Evolutionary conservation across 352 stramenopile genomes (phyloP), one percentile per base, ranked within the genome.

Genomic region (Globisporangium carolinianum): DNA sequence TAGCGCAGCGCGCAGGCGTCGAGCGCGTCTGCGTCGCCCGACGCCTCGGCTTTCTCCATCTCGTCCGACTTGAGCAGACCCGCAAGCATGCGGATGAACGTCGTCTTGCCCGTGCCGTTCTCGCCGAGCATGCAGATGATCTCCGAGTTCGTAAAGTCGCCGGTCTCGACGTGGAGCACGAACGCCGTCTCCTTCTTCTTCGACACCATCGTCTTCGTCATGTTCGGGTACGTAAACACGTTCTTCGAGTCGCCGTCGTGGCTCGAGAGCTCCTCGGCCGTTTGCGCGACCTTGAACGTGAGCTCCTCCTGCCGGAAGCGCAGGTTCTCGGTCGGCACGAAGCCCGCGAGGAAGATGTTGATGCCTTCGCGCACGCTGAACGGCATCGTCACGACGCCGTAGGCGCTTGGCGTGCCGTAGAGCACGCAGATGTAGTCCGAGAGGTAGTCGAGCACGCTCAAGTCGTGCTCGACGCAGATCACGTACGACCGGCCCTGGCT

Each of bases 41-140:
- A 66, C 49, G 86, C 72, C 59, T 93, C 86, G 18, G 83, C 87
- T 59, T 82, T 66, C 57, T 91, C 80, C 73, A 98, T 95, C 72
- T 99, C 97, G 66, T 99, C 97, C 51, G 88, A 97, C 79, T 99
- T 98, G 57, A 99, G 83, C 53, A 99, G 76, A 67, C 97, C 97
- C 38, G 98, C 98, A 14, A 99, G 86, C 97, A 99, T 99, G 64
- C 96, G 85, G 55, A 99, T 98, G 75, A 99, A 99, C 36, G 98
- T 99, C 17, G 97, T 99, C 78, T 99, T 99, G 68, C 97, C 97
- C 43, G 96, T 99, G 70, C 97, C 97, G 79, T 99, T 99, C 72
- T 99, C 97, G 61, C 97, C 97, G 47, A 99, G 76, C 73, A 99
- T 96, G 79, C 63, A 99, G 57, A 99, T 97, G 62, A 99, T 99